These are phyloP conservation scores for Lepraria neglecta DNA, from an alignment of 495 filamentous ascomycete species.

Conservation along the genomic window DNA sequence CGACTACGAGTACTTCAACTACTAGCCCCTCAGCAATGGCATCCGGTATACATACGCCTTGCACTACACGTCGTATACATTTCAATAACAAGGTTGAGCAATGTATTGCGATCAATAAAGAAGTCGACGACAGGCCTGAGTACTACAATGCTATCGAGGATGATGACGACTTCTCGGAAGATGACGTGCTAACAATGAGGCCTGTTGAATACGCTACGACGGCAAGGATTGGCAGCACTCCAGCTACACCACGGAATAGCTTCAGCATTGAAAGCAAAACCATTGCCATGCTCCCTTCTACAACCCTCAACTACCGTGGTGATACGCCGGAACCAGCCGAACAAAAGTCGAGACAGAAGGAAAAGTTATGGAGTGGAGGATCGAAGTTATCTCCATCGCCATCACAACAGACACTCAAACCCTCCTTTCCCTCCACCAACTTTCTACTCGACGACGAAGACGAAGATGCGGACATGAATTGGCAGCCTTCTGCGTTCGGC, in stretches of 20 bases:
- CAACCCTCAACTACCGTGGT: conserved; percentile 80
- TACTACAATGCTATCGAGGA: conserved; percentile 35
- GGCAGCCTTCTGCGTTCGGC: conserved; percentile 35
- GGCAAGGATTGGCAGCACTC: conserved; percentile 41
- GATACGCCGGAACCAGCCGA: conserved; percentile 68
- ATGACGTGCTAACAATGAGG: conserved; percentile 84
- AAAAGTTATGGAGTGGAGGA: conserved; percentile 39
- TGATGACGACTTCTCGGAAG: conserved; percentile 59
- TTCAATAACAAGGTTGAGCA: conserved; percentile 95
- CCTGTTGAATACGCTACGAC: conserved; percentile 41
- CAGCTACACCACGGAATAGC: conserved; percentile 47
- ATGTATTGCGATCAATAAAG: conserved; percentile 87
- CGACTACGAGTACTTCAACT: conserved; percentile 28
- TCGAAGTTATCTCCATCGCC: conserved; percentile 57
- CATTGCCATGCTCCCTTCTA: conserved; percentile 87
- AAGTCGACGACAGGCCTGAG: conserved; percentile 63
- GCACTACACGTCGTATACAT: conserved; percentile 78
- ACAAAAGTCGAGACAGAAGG: conserved; percentile 44
- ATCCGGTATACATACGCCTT: conserved; percentile 56
- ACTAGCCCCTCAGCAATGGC: conserved; percentile 37
- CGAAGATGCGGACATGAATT: conserved; percentile 50
- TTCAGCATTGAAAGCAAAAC: conserved; percentile 69
- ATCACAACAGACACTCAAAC: conserved; percentile 69
- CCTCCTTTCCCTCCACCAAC: conserved; percentile 61
- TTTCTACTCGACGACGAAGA: conserved; percentile 68